Evolutionary conservation across 2,329 filamentous ascomycete genomes (phyloP).

Genomic region (Paracorniculantispora psalliotae): DNA sequence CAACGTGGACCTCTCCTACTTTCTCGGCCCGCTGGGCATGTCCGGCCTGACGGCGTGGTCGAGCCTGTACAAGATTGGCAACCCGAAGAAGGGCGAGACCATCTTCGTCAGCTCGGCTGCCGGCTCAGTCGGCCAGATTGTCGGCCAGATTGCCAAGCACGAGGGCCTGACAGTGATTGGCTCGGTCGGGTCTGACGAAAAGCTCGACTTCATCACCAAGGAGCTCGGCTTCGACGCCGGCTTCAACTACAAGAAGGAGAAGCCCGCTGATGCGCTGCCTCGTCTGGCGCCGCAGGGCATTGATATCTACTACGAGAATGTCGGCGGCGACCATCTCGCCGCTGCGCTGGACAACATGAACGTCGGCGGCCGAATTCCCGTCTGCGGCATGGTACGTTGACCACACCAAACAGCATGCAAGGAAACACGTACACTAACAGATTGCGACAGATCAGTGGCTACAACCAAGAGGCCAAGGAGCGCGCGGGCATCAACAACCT

Average conservation of each 20-base stretch:
- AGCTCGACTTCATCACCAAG: slow-evolving; percentile 60
- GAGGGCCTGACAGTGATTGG: slow-evolving; percentile 76
- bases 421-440: background rate
- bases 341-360: slow-evolving; percentile 48
- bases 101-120: slow-evolving; percentile 78
- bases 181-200: slow-evolving; percentile 73
- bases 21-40: slow-evolving; percentile 63
- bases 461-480: slow-evolving; percentile 56
- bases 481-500: slow-evolving; percentile 64
- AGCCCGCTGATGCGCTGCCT: slow-evolving; percentile 59
- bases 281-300: slow-evolving; percentile 71
- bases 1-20: slow-evolving; percentile 60
- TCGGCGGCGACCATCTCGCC: slow-evolving; percentile 48
- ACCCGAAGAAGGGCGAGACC: slow-evolving; percentile 62
- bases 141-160: slow-evolving; percentile 78
- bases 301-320: slow-evolving; percentile 60
- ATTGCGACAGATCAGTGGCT: slow-evolving; percentile 56
- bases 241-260: slow-evolving; percentile 88
- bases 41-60: slow-evolving; percentile 67
- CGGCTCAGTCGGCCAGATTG: slow-evolving; percentile 76
- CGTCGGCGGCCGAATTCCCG: slow-evolving; percentile 58
- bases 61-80: slow-evolving; percentile 59
- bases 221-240: slow-evolving; percentile 53
- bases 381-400: slow-evolving; percentile 53
- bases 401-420: background rate